These are phyloP conservation scores for Dothistroma pini DNA, from an alignment of 2,329 filamentous ascomycete genomes.

Conservation along the genomic window DNA sequence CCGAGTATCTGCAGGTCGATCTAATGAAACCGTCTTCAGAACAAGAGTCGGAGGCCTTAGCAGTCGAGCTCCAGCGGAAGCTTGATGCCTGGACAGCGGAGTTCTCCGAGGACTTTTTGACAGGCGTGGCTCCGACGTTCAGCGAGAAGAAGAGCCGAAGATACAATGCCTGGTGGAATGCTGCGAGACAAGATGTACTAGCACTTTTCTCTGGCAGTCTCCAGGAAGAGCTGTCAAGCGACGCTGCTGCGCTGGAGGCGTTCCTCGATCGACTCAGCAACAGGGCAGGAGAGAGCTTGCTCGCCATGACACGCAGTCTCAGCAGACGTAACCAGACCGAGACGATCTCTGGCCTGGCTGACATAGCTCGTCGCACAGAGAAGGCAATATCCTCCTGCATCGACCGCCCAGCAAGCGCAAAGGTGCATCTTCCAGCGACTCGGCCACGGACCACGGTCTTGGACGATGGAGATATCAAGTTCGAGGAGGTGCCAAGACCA, in stretches of 20 bases:
- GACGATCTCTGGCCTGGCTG: background rate
- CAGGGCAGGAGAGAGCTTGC: background rate
- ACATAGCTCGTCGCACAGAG: background rate
- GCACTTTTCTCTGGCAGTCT: slow-evolving; percentile 57
- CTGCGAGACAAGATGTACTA: slow-evolving; percentile 76
- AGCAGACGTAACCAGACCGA: background rate
- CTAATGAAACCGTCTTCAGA: background rate
- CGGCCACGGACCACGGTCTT: background rate
- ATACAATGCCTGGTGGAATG: slow-evolving; percentile 57
- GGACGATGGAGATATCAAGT: background rate
- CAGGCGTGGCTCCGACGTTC: background rate
- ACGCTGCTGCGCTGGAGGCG: background rate
- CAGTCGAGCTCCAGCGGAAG: background rate
- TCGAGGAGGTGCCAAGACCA: background rate
- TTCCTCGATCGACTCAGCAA: background rate
- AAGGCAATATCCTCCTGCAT: background rate
- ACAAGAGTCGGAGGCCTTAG: background rate
- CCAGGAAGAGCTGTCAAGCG: background rate
- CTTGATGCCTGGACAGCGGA: slow-evolving; percentile 2
- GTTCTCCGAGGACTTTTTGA: background rate
- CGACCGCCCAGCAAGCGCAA: background rate
- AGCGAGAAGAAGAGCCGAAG: background rate
- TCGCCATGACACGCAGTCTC: background rate
- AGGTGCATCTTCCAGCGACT: background rate
- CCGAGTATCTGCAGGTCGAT: background rate